Evolutionary conservation across 345 rosid genomes (phyloP).

Genomic region (Rhodomyrtus tomentosa): DNA sequence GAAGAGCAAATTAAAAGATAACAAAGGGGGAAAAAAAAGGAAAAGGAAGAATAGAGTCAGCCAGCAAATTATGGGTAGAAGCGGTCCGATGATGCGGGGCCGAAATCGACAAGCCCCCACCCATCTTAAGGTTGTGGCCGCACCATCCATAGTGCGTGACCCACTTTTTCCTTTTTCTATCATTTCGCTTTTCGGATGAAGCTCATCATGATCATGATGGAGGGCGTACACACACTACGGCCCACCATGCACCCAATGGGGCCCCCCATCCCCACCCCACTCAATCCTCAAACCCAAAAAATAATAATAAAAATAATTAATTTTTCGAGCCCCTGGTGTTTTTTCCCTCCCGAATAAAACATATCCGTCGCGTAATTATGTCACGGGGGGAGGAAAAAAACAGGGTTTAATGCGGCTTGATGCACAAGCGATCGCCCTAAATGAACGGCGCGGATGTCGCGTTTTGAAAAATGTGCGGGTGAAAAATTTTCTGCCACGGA

Average conservation of each 20-base stretch:
- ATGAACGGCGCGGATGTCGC: no score
- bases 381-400: background rate
- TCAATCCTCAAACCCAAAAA: background rate
- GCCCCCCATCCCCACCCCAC: background rate
- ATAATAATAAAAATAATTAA: background rate
- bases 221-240: background rate
- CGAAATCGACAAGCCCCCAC: background rate
- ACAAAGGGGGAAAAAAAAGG: background rate
- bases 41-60: background rate
- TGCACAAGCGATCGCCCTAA: background rate
- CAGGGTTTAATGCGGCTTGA: background rate
- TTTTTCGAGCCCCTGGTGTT: background rate
- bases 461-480: no score
- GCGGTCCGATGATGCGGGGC: background rate
- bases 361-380: background rate
- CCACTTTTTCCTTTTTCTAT: no score
- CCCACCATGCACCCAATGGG: background rate
- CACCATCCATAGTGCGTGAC: background rate
- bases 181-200: background rate
- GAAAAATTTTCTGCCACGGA: no score
- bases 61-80: background rate
- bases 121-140: background rate
- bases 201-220: background rate
- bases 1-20: accelerated
- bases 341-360: background rate